Conservation (phyloP, 2,329 filamentous ascomycete genomes). For the Trichophyton rubrum region DNA sequence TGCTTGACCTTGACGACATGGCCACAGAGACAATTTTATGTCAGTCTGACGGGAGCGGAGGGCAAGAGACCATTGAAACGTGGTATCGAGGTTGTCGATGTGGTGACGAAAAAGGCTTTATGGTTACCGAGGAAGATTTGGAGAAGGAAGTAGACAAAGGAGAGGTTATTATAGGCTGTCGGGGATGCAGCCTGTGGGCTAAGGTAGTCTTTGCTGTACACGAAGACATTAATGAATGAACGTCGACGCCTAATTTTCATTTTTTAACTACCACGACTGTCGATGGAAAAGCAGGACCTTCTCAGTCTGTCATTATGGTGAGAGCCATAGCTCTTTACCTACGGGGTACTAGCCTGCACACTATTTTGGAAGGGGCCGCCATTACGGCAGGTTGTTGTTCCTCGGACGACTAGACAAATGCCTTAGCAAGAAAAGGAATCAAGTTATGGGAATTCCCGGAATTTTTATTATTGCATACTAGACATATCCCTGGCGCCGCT, state of each 20-base stretch:
- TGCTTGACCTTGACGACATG: slow-evolving; percentile 47
- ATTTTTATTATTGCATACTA: no score
- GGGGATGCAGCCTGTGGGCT: slow-evolving; percentile 52
- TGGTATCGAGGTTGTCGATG: slow-evolving; percentile 48
- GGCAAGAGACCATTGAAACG: slow-evolving; percentile 24
- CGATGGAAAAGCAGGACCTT: no score
- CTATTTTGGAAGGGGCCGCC: no score
- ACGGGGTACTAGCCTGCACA: no score
- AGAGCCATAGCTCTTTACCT: no score
- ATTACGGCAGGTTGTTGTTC: no score
- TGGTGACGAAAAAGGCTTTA: slow-evolving; percentile 45
- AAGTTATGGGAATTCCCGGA: no score
- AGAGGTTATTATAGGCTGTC: slow-evolving; percentile 49
- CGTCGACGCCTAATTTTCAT: not conserved
- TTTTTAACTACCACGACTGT: not conserved
- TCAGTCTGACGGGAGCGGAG: slow-evolving; percentile 35
- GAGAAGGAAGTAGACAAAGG: slow-evolving; percentile 38
- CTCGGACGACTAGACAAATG: no score
- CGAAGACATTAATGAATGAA: slow-evolving; percentile 15
- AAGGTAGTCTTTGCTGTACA: slow-evolving; percentile 47
- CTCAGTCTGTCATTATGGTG: no score
- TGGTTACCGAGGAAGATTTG: slow-evolving; percentile 43
- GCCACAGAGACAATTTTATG: slow-evolving; percentile 22
- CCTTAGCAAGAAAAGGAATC: no score
- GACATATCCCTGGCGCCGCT: no score